Evolutionary conservation across 2,329 filamentous ascomycete species (phyloP).

Genomic region (Calonectria naviculata): DNA sequence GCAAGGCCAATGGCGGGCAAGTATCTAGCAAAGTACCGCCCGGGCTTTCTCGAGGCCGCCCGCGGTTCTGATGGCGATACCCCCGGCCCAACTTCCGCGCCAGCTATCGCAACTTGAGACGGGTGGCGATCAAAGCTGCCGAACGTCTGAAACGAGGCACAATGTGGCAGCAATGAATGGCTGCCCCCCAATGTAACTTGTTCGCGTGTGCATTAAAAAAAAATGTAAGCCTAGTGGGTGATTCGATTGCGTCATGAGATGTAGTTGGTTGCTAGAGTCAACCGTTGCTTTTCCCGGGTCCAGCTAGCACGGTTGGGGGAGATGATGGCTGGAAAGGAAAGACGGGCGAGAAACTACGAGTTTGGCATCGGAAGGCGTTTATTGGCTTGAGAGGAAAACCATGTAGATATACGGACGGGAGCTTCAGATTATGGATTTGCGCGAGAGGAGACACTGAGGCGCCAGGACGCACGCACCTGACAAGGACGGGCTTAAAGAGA

Average conservation of each 20-base stretch:
- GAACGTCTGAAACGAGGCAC: not conserved
- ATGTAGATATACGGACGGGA: conserved; percentile 16
- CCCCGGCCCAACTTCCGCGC: conserved; percentile 33
- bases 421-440: conserved; percentile 7
- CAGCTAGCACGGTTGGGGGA: not conserved
- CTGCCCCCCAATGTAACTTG: not conserved
- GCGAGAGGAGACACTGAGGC: not conserved
- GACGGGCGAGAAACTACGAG: conserved; percentile 10
- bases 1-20: conserved; percentile 71
- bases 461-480: not conserved
- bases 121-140: not conserved
- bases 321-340: not conserved
- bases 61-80: conserved; percentile 36
- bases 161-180: conserved; percentile 6
- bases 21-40: conserved; percentile 71
- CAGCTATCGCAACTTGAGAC: conserved; percentile 39
- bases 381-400: conserved; percentile 20
- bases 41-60: conserved; percentile 57
- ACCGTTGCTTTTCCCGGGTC: not conserved
- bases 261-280: conserved; percentile 5
- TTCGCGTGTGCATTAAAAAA: conserved; percentile 14
- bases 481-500: not conserved
- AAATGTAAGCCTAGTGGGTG: not conserved
- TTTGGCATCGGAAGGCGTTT: conserved; percentile 24
- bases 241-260: not conserved